Base-by-base conservation (phyloP, 768 basidiomycete species). In the Lactifluus pinguis region DNA sequence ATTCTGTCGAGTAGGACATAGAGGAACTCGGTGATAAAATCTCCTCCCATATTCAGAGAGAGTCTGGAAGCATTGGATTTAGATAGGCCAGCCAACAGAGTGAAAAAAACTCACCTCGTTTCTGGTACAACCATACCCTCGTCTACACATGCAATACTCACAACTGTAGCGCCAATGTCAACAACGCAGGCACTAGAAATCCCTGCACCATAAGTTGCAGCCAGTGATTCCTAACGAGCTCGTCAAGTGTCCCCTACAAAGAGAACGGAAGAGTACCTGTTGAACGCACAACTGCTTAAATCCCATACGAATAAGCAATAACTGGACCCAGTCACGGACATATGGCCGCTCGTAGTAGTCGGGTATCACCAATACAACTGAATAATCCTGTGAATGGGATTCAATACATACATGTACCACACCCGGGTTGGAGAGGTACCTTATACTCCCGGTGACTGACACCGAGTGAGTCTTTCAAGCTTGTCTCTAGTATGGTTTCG, bases 161-260 rank as follows among this genome's bases (percentile, higher is more conserved):
- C 93, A 57, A 79, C 83, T 15, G 77, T 79, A 13, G 95, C 89
- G 3, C 97, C 97, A 53, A 98, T 86, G 71, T 99, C 92, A 39
- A 99, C 89, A 5, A 99, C 91, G 68, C 97, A 98, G 11, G 95
- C 97, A 67, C 85, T 89, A 0, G 92, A 92, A 54, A 98, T 85
- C 7, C 95, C 95, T 7, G 95, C 94, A 21, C 95, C 95, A 70
- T 95, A 98, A 0, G 92, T 92, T 4, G 95, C 93, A 38, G 91
- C 89, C 44, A 95, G 77, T 4, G 92, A 88, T 77, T 97, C 95
- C 92, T 97, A 64, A 60, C 4, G 47, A 47, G 32, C 32, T 15
- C 47, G 53, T 57, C 36, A 63, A 32, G 59, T 11, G 47, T 54
- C 39, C 41, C 38, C 47, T 25, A 55, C 32, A 25, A 50, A 13